A percentile compares a stretch with the other conserved stretches of the same genome.
phyloP scores from a whole-genome alignment of 441 rosid genomes.

The Gossypium laxum region DNA sequence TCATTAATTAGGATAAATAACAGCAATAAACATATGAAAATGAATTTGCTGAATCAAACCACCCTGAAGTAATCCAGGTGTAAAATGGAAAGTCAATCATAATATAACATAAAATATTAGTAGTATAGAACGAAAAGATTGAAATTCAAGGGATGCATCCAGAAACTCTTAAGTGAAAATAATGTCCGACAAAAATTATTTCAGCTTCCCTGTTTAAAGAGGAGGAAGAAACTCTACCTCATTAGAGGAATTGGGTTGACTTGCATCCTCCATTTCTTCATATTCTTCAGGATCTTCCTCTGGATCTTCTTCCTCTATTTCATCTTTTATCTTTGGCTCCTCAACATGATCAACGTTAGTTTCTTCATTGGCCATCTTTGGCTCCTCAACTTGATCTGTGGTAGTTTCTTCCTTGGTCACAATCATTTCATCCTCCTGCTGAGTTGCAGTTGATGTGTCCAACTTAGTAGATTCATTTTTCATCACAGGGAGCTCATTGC shows the following conservation, averaged over 20 bases:
- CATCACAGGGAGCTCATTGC: conserved; percentile 39
- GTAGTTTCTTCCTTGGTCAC: conserved; percentile 25
- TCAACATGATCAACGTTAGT: conserved; percentile 24
- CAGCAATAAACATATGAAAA: neutral
- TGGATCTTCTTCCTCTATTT: conserved; percentile 54
- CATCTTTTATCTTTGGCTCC: conserved; percentile 23
- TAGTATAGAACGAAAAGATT: neutral
- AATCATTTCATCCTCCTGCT: conserved; percentile 33
- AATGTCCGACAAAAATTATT: neutral
- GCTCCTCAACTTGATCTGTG: conserved; percentile 27
- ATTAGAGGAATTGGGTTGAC: conserved; percentile 29
- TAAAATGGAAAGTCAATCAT: neutral
- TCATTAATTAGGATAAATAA: conserved; percentile 1
- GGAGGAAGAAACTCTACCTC: conserved; percentile 36
- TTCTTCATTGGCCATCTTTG: neutral
- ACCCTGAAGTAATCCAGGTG: neutral
- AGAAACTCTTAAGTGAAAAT: neutral
- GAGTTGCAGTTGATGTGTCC: conserved; percentile 26
- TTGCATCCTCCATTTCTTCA: conserved; percentile 55
- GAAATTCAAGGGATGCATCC: conserved; percentile 2
- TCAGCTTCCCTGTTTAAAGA: neutral
- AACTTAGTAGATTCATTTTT: conserved; percentile 31
- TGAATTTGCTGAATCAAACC: neutral
- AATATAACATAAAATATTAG: neutral
- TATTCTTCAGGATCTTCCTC: conserved; percentile 72